Base-by-base conservation (phyloP, 2,329 filamentous ascomycete species). In the Xylaria sp. region DNA sequence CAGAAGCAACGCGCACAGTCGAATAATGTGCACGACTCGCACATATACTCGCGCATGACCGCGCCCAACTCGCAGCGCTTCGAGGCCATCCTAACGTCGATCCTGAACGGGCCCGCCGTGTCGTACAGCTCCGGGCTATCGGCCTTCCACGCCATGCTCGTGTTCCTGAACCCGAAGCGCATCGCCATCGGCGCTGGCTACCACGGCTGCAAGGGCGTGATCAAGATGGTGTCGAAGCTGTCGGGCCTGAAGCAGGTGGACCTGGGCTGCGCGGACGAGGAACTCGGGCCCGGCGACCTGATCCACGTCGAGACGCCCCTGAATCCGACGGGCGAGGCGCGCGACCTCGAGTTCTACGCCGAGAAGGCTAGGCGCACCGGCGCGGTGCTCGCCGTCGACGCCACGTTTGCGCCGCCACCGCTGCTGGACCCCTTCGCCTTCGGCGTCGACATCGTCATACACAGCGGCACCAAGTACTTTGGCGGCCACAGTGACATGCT, bases 401-500 rank as follows among this genome's bases (percentile, higher is more conserved):
- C 93, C 2, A 99, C 96, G 0, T 98, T 99, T 81, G 96, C 90
- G 2, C 96, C 96, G 48, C 96, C 96, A 36, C 93, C 93, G 32
- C 83, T 99, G 67, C 91, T 93, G 78, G 92, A 98, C 75, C 94
- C 96, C 0, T 96, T 98, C 75, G 77, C 79, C 32, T 91, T 87
- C 78, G 95, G 93, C 55, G 93, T 92, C 32, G 95, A 98, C 80
- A 81, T 94, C 0, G 88, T 97, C 39, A 92, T 98, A 93, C 96
- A 99, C 81, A 92, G 88, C 60, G 96, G 94, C 3, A 97, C 94
- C 19, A 99, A 98, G 85, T 99, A 98, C 81, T 89, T 99, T 73
- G 96, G 96, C 21, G 96, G 96, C 0, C 96, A 99, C 82, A 95
- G 91, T 72, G 96, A 99, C 81, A 86, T 98, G 86, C 88, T 98